A percentile compares a stretch with the other conserved stretches of the same genome.
phyloP scores from a whole-genome alignment of 805 yeast genomes.

The Cyberlindnera subsufficiens region DNA sequence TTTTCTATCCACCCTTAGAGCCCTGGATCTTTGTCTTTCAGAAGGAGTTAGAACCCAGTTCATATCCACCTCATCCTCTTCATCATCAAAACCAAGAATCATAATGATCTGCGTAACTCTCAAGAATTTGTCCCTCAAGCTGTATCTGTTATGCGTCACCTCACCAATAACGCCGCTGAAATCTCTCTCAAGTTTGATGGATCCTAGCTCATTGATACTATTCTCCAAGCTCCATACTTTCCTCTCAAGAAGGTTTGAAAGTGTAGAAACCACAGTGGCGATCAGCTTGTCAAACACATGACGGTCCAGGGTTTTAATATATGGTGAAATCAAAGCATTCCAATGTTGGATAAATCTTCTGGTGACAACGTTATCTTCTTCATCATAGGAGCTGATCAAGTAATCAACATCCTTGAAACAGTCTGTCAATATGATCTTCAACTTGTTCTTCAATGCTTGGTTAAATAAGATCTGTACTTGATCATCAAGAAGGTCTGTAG shows the following conservation, averaged over 20 bases:
- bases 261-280: constrained; percentile 41
- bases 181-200: constrained; percentile 78
- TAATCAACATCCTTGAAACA: constrained; percentile 28
- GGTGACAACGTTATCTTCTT: constrained; percentile 29
- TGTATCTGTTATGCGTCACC: constrained; percentile 67
- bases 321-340: constrained; percentile 62
- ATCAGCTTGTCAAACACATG: constrained; percentile 46
- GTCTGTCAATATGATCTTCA: constrained; percentile 38
- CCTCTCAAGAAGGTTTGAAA: constrained; percentile 57
- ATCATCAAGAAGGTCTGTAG: constrained; percentile 30
- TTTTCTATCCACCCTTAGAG: constrained; percentile 41
- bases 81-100: constrained; percentile 77
- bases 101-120: constrained; percentile 81
- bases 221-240: constrained; percentile 61
- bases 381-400: constrained; percentile 24
- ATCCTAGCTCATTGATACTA: constrained; percentile 76
- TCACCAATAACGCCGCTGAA: constrained; percentile 67
- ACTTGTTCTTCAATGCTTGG: constrained; percentile 39
- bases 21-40: constrained; percentile 62
- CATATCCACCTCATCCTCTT: constrained; percentile 42
- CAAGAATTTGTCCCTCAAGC: constrained; percentile 69
- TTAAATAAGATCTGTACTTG: constrained; percentile 38
- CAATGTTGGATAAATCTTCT: constrained; percentile 57
- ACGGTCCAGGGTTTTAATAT: constrained; percentile 49
- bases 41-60: constrained; percentile 76